Evolutionary conservation across 352 stramenopile species (phyloP).

Genomic region (Phytopythium montanum): DNA sequence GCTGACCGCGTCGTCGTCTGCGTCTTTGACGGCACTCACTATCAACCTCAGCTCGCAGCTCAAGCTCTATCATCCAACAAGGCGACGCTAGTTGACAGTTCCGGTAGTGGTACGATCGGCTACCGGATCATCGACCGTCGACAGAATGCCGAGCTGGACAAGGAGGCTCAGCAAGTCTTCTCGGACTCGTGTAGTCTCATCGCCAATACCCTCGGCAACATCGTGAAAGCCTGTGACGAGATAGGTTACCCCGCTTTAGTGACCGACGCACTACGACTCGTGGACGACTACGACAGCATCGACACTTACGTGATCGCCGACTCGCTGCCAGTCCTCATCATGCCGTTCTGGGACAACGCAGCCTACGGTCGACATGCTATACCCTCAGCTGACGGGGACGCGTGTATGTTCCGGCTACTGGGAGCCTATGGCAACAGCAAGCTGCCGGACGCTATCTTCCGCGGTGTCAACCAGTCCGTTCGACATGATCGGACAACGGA

Average conservation of each 20-base stretch:
- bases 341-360: slow-evolving; percentile 20
- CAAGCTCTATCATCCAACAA: slow-evolving; percentile 8
- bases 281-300: slow-evolving; percentile 10
- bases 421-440: neutral
- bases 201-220: slow-evolving; percentile 2
- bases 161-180: neutral
- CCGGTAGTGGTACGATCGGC: slow-evolving; percentile 12
- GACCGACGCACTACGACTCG: slow-evolving; percentile 6
- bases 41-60: slow-evolving; percentile 19
- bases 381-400: slow-evolving; percentile 6
- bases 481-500: slow-evolving; percentile 3
- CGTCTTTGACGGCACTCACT: slow-evolving; percentile 10
- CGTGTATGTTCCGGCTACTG: slow-evolving; percentile 12
- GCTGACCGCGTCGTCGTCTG: slow-evolving; percentile 30
- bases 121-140: slow-evolving; percentile 22
- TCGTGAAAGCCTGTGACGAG: slow-evolving; percentile 6
- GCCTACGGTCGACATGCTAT: neutral
- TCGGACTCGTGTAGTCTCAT: slow-evolving; percentile 9
- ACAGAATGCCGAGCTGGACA: neutral
- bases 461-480: slow-evolving; percentile 3
- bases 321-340: slow-evolving; percentile 16
- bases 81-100: slow-evolving; percentile 3
- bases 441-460: slow-evolving; percentile 6
- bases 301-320: slow-evolving; percentile 9
- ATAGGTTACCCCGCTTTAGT: slow-evolving; percentile 16